Percentiles rank a stretch among this genome's conserved stretches.
phyloP scores from a whole-genome alignment of 2,329 filamentous ascomycete species.

The Fusarium abutilonis region DNA sequence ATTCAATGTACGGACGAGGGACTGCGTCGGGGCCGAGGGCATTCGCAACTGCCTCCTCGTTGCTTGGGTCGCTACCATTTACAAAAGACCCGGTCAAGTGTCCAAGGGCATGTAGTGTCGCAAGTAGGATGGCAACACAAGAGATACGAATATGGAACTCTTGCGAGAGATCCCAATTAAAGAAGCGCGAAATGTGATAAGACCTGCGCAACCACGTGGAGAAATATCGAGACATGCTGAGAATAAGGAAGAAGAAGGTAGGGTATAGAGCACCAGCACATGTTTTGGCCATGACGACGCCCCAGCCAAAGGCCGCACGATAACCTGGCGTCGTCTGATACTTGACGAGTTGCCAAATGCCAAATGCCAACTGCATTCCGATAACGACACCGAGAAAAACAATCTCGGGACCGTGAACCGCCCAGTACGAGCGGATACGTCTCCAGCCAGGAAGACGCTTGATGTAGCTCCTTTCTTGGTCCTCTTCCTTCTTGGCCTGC shows the following conservation, averaged over 20 bases:
- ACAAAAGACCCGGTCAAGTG: constrained; percentile 64
- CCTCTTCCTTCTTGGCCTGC: constrained; percentile 58
- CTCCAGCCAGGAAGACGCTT: constrained; percentile 57
- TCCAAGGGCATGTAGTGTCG: constrained; percentile 63
- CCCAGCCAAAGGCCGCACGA: constrained; percentile 64
- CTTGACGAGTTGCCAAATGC: constrained; percentile 65
- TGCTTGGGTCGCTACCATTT: constrained; percentile 57
- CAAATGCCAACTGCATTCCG: constrained; percentile 60
- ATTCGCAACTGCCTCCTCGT: constrained; percentile 56
- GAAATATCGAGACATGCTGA: constrained; percentile 67
- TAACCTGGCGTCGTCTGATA: constrained; percentile 58
- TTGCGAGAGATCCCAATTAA: constrained; percentile 67
- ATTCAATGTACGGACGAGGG: constrained; percentile 57
- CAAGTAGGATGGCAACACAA: constrained; percentile 59
- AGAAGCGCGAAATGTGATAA: constrained; percentile 62
- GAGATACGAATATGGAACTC: constrained; percentile 66
- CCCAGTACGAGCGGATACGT: constrained; percentile 62
- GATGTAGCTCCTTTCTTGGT: constrained; percentile 59
- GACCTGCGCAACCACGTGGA: constrained; percentile 63
- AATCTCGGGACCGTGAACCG: constrained; percentile 63
- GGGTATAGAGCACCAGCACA: constrained; percentile 65
- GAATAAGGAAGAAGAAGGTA: constrained; percentile 66
- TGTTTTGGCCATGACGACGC: constrained; percentile 64
- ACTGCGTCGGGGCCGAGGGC: constrained; percentile 57
- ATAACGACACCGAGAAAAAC: constrained; percentile 61